Base-by-base conservation (phyloP, 495 filamentous ascomycete genomes). In the Trichocladium antarcticum region DNA sequence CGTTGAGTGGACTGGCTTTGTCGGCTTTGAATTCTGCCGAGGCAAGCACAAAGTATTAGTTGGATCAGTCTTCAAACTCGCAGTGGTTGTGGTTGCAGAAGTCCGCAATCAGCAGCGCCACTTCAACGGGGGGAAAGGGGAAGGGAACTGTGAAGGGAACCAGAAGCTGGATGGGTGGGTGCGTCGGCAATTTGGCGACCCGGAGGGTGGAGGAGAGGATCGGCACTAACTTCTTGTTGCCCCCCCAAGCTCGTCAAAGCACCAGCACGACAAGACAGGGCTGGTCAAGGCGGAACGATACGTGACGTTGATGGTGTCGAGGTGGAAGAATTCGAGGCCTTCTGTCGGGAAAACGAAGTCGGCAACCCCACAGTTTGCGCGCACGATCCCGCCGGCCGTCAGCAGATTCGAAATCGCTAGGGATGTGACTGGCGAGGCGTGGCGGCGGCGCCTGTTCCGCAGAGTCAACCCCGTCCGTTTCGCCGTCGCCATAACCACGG, bases 401-500 rank as follows among this genome's bases (percentile, higher is more conserved):
- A 56, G 59, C 42, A 50, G 44, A 40, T 34, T 40, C 14, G 54
- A 51, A 45, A 55, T 45, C 15, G 43, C 41, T 11, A 59, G 45
- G 35, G 55, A 37, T 24, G 51, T 1, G 43, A 54, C 28, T 36
- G 47, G 28, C 27, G 47, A 5, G 44, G 41, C 14, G 19, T 32
- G 43, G 47, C 37, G 41, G 28, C 45, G 46, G 31, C 44, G 45
- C 41, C 52, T 39, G 52, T 42, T 53, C 49, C 40, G 50, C 41
- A 38, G 41, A 28, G 40, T 50, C 10, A 24, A 35, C 19, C 27
- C 46, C 34, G 48, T 45, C 41, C 37, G 42, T 40, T 35, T 51
- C 54, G 43, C 60, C 50, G 54, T 58, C 48, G 57, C 57, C 59
- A 62, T 62, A 56, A 45, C 55, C 47, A 42, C 57, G 48, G 54